Evolutionary conservation across 441 rosid species (phyloP).

Genomic region (Melastoma candidum): DNA sequence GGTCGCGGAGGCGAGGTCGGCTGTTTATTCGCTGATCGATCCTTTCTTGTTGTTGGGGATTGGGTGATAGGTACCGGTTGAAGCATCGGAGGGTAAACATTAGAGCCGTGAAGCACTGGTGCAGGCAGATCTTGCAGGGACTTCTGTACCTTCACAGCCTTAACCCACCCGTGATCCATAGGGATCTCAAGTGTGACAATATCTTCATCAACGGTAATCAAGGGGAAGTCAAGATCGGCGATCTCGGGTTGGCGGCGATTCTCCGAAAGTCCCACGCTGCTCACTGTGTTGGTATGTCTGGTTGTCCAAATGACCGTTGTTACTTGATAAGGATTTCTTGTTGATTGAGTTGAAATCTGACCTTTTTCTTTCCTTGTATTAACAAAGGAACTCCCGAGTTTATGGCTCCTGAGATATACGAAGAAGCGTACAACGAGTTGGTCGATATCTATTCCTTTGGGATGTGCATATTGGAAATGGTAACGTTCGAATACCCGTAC

Average conservation of each 20-base stretch:
- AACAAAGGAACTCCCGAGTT: slow-evolving; percentile 88
- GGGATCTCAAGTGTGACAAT: slow-evolving; percentile 98
- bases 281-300: slow-evolving; percentile 75
- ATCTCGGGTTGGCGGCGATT: slow-evolving; percentile 94
- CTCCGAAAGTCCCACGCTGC: slow-evolving; percentile 77
- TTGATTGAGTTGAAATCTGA: neutral
- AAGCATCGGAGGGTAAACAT: slow-evolving; percentile 87
- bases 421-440: slow-evolving; percentile 83
- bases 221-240: slow-evolving; percentile 96
- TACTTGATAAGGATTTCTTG: too few species aligned
- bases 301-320: too few species aligned
- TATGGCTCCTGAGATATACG: slow-evolving; percentile 97
- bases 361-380: neutral
- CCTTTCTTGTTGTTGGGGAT: neutral
- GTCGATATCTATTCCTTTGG: slow-evolving; percentile 96
- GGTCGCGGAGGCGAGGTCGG: neutral
- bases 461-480: slow-evolving; percentile 96
- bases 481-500: slow-evolving; percentile 89
- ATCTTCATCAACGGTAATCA: slow-evolving; percentile 92
- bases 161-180: slow-evolving; percentile 91
- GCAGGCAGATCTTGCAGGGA: slow-evolving; percentile 87
- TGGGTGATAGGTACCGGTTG: slow-evolving; percentile 48
- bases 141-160: slow-evolving; percentile 75
- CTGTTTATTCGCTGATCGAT: slow-evolving; percentile 3
- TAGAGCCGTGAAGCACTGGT: slow-evolving; percentile 97